These are phyloP conservation scores for Russula lepida DNA, from an alignment of 768 basidiomycete species.

Conservation along the genomic window DNA sequence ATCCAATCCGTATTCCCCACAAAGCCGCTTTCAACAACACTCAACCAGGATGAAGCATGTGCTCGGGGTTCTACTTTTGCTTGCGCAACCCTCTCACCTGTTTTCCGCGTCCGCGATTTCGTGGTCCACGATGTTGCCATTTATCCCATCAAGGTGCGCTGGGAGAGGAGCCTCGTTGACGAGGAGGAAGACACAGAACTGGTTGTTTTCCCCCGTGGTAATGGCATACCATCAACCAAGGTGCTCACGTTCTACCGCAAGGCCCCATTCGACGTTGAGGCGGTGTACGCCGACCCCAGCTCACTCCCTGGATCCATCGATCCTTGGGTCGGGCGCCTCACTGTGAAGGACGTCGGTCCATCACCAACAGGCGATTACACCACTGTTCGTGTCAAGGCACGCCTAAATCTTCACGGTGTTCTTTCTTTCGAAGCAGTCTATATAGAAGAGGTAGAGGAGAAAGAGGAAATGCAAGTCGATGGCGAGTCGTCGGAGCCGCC, in stretches of 20 bases:
- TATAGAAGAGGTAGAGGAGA: conserved; percentile 74
- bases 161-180: conserved; percentile 68
- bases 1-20: conserved; percentile 80
- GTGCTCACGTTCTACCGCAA: conserved; percentile 91
- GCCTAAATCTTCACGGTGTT: conserved; percentile 80
- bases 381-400: conserved; percentile 84
- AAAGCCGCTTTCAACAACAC: conserved; percentile 80
- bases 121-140: conserved; percentile 74
- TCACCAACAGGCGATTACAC: conserved; percentile 64
- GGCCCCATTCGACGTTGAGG: conserved; percentile 81
- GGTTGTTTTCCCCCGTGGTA: conserved; percentile 80
- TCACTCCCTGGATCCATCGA: conserved; percentile 70
- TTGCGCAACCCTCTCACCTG: conserved; percentile 93
- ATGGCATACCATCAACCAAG: conserved; percentile 87
- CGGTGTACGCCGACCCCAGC: conserved; percentile 66
- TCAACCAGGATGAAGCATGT: conserved; percentile 97
- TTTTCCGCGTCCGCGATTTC: conserved; percentile 98
- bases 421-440: conserved; percentile 83
- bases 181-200: conserved; percentile 88
- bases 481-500: conserved; percentile 41
- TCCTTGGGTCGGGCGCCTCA: conserved; percentile 78
- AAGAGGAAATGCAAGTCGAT: conserved; percentile 58
- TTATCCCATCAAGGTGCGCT: conserved; percentile 86
- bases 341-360: conserved; percentile 70
- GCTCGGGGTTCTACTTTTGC: conserved; percentile 95